phyloP scores from a whole-genome alignment of 2,329 filamentous ascomycete genomes.

The Pseudogymnoascus sp. region DNA sequence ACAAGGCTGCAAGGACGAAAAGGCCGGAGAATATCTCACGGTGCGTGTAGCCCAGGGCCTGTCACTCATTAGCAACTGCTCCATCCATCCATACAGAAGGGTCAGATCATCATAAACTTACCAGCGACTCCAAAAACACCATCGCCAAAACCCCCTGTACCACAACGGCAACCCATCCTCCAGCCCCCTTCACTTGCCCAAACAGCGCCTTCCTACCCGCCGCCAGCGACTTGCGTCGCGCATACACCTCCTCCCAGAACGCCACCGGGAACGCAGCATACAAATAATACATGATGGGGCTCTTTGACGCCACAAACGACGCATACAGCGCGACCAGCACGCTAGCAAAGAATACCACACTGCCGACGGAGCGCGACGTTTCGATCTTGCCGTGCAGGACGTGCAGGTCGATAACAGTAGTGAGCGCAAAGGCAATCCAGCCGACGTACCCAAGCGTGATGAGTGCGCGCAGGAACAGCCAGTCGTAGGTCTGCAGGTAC shows the following conservation, averaged over 20 bases:
- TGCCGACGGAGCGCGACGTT: constrained; percentile 52
- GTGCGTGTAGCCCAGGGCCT: constrained; percentile 89
- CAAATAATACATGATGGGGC: constrained; percentile 75
- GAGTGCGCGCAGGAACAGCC: constrained; percentile 84
- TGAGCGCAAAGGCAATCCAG: constrained; percentile 89
- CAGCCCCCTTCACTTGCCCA: constrained; percentile 53
- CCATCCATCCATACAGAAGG: neutral
- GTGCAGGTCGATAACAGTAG: constrained; percentile 79
- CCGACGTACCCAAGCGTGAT: constrained; percentile 88
- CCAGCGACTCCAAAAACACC: constrained; percentile 68
- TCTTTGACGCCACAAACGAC: constrained; percentile 69
- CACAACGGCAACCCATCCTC: constrained; percentile 48
- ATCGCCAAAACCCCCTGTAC: constrained; percentile 62
- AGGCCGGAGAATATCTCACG: constrained; percentile 77
- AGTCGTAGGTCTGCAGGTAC: constrained; percentile 97
- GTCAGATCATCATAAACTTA: constrained; percentile 32
- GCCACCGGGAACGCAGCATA: constrained; percentile 88
- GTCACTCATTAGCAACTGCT: constrained; percentile 13
- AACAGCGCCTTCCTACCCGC: constrained; percentile 63
- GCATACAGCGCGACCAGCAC: constrained; percentile 68
- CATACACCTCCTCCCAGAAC: constrained; percentile 95
- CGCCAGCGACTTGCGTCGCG: constrained; percentile 59
- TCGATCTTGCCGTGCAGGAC: constrained; percentile 65
- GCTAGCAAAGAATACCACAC: constrained; percentile 62
- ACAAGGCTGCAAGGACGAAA: constrained; percentile 67